Percentiles rank a stretch among this genome's conserved stretches.
Conservation (phyloP, 176 grass and related monocot species). For the Carex myosuroides region DNA sequence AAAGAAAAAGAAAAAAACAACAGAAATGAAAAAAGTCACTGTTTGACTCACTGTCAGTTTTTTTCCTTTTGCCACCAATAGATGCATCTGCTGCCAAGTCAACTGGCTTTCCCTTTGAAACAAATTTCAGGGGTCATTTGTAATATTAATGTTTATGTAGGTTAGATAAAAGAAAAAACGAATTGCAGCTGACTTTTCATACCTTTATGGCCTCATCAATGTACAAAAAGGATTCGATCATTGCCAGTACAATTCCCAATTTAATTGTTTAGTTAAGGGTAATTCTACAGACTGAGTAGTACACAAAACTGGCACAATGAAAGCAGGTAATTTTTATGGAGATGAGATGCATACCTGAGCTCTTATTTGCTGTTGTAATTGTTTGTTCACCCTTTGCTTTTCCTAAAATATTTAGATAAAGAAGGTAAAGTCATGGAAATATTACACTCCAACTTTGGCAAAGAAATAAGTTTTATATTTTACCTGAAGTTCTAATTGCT, state of each 20-base stretch:
- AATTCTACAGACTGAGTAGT: not conserved
- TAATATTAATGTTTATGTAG: not conserved
- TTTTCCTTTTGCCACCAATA: slow-evolving; percentile 16
- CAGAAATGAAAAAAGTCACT: not conserved
- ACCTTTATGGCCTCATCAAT: not conserved
- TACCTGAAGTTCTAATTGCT: slow-evolving; percentile 41
- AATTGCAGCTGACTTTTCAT: not conserved
- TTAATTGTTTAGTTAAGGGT: not conserved
- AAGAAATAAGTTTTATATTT: not conserved
- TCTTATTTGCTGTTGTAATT: slow-evolving; percentile 13
- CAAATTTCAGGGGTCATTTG: not conserved
- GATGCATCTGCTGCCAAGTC: slow-evolving; percentile 11
- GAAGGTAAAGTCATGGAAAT: not conserved
- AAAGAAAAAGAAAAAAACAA: not conserved
- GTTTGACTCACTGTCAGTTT: slow-evolving; percentile 15
- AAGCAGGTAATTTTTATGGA: not conserved
- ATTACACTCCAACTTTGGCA: not conserved
- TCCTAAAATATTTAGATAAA: slow-evolving; percentile 10
- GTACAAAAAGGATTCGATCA: not conserved
- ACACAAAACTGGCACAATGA: not conserved
- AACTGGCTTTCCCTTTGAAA: slow-evolving; percentile 5
- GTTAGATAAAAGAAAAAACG: not conserved
- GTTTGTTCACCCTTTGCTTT: slow-evolving; percentile 5
- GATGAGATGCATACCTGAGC: not conserved
- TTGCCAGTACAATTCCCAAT: not conserved